Evolutionary conservation across 116 monocot species (phyloP).

Genomic region (Dioscorea cayenensis): DNA sequence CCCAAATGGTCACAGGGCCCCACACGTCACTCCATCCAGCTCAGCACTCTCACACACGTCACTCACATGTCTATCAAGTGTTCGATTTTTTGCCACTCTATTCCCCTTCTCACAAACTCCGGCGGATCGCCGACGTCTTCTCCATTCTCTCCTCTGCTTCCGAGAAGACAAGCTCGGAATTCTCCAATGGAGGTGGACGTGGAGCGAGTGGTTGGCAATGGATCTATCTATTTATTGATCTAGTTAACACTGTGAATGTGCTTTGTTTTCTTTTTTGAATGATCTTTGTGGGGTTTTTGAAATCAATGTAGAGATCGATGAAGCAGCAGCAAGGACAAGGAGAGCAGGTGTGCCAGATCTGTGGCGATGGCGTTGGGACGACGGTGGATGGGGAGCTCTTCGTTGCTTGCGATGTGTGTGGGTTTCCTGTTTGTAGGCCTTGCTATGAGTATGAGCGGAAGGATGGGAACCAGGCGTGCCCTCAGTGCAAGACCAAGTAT

Average conservation of each 20-base stretch:
- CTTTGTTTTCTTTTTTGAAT: not conserved
- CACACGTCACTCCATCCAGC: too few relatives aligned
- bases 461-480: constrained; percentile 12
- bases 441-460: constrained; percentile 13
- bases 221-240: not conserved
- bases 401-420: constrained; percentile 9
- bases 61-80: too few relatives aligned
- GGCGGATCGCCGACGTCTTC: too few relatives aligned
- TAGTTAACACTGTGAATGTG: not conserved
- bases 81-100: too few relatives aligned
- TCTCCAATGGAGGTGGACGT: not conserved
- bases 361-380: constrained; percentile 8
- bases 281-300: not conserved
- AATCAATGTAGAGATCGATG: constrained; percentile 2
- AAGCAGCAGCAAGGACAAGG: constrained; percentile 1
- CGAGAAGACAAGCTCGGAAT: too few relatives aligned
- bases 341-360: constrained; percentile 10
- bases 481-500: constrained; percentile 10
- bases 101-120: too few relatives aligned
- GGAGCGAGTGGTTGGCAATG: not conserved
- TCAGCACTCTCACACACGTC: too few relatives aligned
- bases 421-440: constrained; percentile 4
- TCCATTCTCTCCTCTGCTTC: too few relatives aligned
- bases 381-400: constrained; percentile 10
- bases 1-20: too few relatives aligned